Evolutionary conservation across 2,329 filamentous ascomycete genomes (phyloP), one percentile per base, ranked within the genome.

Genomic region (Trichoderma brevicompactum): DNA sequence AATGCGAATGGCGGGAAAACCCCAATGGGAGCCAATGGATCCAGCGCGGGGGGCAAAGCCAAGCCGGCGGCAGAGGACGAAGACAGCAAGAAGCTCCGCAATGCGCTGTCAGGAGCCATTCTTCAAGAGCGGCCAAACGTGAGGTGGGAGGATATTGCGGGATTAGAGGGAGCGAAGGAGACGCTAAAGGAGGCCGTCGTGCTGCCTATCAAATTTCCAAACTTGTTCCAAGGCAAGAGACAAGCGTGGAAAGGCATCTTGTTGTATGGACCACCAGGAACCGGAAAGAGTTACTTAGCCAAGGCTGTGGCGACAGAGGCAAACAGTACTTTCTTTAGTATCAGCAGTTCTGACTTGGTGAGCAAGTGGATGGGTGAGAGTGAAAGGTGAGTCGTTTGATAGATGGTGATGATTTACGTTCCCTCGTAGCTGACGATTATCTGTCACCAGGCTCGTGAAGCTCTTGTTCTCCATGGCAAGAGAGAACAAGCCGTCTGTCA

Each of bases 291-390:
- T 82, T 97, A 97, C 78, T 82, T 99, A 62, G 95, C 95, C 68
- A 99, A 98, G 79, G 95, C 95, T 2, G 94, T 99, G 58, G 95
- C 95, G 61, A 99, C 95, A 17, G 95, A 99, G 79, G 95, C 95
- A 66, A 98, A 99, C 79, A 97, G 94, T 79, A 98, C 95, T 3
- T 99, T 99, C 77, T 99, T 99, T 85, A 97, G 93, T 74, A 94
- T 99, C 70, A 96, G 92, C 80, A 96, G 92, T 83, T 96, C 92
- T 75, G 95, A 99, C 77, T 79, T 99, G 78, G 95, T 99, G 67
- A 97, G 92, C 78, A 99, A 99, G 77, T 99, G 95, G 95, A 99
- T 99, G 95, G 95, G 95, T 81, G 95, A 99, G 80, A 96, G 92
- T 83, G 95, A 99, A 87, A 88, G 93, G 92, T 96, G 81, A 67